Conservation (phyloP, 2,329 filamentous ascomycete genomes). For the Malbranchea cinnamomea region DNA sequence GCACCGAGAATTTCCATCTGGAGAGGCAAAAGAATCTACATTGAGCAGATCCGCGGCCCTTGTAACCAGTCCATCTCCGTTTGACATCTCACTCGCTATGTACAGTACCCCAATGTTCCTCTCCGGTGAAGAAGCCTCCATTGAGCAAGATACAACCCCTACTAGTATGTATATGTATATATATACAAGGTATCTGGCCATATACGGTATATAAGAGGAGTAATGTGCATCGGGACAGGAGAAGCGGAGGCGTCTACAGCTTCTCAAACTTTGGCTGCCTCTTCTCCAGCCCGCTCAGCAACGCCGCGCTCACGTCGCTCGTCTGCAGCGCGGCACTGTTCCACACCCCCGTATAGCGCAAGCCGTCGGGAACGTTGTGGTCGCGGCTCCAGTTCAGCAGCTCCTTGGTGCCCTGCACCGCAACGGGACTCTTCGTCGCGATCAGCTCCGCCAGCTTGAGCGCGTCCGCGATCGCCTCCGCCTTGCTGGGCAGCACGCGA, state of each 20-base stretch:
- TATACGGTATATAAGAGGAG: too few species aligned
- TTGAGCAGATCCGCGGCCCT: too few species aligned
- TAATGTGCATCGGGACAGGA: too few species aligned
- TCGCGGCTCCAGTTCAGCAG: conserved; percentile 70
- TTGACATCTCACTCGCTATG: too few species aligned
- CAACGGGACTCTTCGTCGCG: conserved; percentile 72
- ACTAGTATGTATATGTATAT: too few species aligned
- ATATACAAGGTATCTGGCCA: too few species aligned
- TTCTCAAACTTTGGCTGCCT: conserved; percentile 73
- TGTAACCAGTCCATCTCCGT: too few species aligned
- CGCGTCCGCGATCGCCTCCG: conserved; percentile 45
- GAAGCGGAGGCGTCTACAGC: conserved; percentile 45
- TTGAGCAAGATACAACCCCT: too few species aligned
- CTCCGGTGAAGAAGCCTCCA: too few species aligned
- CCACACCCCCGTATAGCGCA: conserved; percentile 78
- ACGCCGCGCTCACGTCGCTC: conserved; percentile 56
- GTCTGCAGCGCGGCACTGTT: conserved; percentile 74
- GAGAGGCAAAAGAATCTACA: too few species aligned
- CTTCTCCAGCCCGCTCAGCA: conserved; percentile 65
- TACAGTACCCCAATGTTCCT: too few species aligned
- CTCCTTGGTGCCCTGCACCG: conserved; percentile 77
- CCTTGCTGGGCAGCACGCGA: conserved; percentile 36
- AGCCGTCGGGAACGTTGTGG: conserved; percentile 60
- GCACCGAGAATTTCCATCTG: too few species aligned
- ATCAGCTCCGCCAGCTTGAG: conserved; percentile 50